phyloP scores from a whole-genome alignment of 108 stramenopile species.

The Nitzschia sp. region DNA sequence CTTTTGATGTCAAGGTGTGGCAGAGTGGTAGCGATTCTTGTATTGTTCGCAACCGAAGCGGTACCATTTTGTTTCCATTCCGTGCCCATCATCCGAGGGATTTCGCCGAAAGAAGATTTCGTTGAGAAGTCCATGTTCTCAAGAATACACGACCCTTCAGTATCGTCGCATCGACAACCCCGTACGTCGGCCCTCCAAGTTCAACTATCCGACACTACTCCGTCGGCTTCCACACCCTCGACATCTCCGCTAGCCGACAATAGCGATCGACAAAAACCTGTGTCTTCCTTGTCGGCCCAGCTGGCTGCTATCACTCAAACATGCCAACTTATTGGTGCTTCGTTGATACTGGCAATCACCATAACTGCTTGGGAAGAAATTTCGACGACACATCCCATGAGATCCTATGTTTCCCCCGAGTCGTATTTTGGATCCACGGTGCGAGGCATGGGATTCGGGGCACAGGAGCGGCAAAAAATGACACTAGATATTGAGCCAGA shows the following conservation, averaged over 20 bases:
- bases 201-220: not conserved
- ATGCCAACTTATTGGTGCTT: constrained; percentile 22
- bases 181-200: too few relatives aligned
- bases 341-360: constrained; percentile 4
- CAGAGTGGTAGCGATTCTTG: too few relatives aligned
- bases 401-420: not conserved
- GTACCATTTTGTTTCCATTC: too few relatives aligned
- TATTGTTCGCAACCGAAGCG: too few relatives aligned
- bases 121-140: too few relatives aligned
- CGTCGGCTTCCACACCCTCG: too few relatives aligned
- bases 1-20: too few relatives aligned
- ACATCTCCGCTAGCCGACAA: not conserved
- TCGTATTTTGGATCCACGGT: constrained; percentile 27
- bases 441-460: constrained; percentile 30
- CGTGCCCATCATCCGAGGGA: too few relatives aligned
- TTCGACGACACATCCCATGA: constrained; percentile 28
- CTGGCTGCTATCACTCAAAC: not conserved
- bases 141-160: too few relatives aligned
- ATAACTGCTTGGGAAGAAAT: constrained; percentile 37
- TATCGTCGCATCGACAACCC: too few relatives aligned
- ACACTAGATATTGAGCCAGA: constrained; percentile 1
- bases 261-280: not conserved
- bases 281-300: not conserved
- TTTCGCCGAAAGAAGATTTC: too few relatives aligned
- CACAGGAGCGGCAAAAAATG: constrained; percentile 12